phyloP scores from a whole-genome alignment of 2,329 filamentous ascomycete species.

The Aureobasidium musti region DNA sequence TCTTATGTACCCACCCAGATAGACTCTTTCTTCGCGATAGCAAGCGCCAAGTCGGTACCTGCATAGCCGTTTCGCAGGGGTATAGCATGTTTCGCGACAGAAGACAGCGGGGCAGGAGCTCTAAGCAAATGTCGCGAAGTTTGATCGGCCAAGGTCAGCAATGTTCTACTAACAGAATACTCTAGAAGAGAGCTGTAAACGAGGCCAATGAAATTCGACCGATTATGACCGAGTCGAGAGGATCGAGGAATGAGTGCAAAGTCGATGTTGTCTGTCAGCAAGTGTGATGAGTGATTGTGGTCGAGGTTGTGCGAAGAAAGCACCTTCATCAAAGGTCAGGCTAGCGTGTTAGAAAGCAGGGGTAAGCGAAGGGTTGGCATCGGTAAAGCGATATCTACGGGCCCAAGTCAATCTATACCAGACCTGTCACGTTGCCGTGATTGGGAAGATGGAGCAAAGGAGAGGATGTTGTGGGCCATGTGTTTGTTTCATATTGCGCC shows the following conservation, averaged over 20 bases:
- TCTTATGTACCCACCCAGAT: slow-evolving; percentile 1
- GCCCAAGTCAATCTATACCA: slow-evolving; percentile 16
- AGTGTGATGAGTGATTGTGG: background rate
- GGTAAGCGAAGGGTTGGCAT: slow-evolving; percentile 9
- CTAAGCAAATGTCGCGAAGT: slow-evolving; percentile 9
- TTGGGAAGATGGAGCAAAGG: slow-evolving; percentile 5
- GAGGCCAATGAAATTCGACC: background rate
- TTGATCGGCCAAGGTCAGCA: slow-evolving; percentile 10
- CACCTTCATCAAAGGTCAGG: background rate
- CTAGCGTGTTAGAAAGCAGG: slow-evolving; percentile 17
- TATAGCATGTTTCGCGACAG: slow-evolving; percentile 21
- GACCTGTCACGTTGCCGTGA: slow-evolving; percentile 1
- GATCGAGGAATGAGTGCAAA: background rate
- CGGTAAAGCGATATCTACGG: background rate
- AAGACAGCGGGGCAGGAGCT: slow-evolving; percentile 8
- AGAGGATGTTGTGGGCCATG: slow-evolving; percentile 12
- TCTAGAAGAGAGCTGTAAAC: background rate
- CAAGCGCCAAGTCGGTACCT: slow-evolving; percentile 15
- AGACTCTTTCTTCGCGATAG: background rate
- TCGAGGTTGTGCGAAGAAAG: slow-evolving; percentile 6
- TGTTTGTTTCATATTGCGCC: slow-evolving; percentile 26
- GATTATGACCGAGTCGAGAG: slow-evolving; percentile 4
- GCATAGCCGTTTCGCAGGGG: slow-evolving; percentile 22
- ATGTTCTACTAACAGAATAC: background rate
- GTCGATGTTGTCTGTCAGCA: background rate